Conservation (phyloP, 129 eudicot genomes). For the Apium graveolens region DNA sequence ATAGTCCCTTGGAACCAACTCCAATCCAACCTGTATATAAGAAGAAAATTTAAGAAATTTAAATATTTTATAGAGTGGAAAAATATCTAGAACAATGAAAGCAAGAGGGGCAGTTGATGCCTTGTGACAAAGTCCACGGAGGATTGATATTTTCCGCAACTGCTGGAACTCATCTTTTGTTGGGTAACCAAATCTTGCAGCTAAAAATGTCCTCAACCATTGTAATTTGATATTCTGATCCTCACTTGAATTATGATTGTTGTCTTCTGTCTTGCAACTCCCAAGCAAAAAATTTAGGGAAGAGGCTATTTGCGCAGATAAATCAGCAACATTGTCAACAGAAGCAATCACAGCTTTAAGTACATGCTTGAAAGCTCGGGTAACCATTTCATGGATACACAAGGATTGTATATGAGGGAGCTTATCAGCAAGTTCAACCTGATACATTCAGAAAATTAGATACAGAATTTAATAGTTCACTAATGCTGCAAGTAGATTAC, state of each 20-base stretch:
- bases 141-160: slow-evolving; percentile 78
- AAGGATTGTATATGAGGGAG: slow-evolving; percentile 98
- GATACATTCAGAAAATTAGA: slow-evolving; percentile 19
- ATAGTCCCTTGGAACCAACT: slow-evolving; percentile 85
- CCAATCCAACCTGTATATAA: slow-evolving; percentile 72
- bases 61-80: slow-evolving; percentile 7
- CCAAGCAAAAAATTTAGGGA: slow-evolving; percentile 83
- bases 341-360: slow-evolving; percentile 85
- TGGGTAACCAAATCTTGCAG: slow-evolving; percentile 68
- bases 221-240: slow-evolving; percentile 52
- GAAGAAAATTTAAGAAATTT: neutral
- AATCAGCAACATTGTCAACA: slow-evolving; percentile 42
- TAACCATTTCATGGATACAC: slow-evolving; percentile 95
- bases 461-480: neutral
- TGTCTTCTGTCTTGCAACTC: slow-evolving; percentile 20
- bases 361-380: slow-evolving; percentile 92
- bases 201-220: slow-evolving; percentile 70
- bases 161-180: slow-evolving; percentile 69
- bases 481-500: neutral
- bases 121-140: slow-evolving; percentile 95
- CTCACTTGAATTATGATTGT: slow-evolving; percentile 27
- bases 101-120: slow-evolving; percentile 23
- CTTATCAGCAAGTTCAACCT: slow-evolving; percentile 96
- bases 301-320: slow-evolving; percentile 65
- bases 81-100: slow-evolving; percentile 3